Evolutionary conservation across 257 asterid species (phyloP), one percentile per base, ranked within the genome.

Genomic region (Leptodermis oblonga): DNA sequence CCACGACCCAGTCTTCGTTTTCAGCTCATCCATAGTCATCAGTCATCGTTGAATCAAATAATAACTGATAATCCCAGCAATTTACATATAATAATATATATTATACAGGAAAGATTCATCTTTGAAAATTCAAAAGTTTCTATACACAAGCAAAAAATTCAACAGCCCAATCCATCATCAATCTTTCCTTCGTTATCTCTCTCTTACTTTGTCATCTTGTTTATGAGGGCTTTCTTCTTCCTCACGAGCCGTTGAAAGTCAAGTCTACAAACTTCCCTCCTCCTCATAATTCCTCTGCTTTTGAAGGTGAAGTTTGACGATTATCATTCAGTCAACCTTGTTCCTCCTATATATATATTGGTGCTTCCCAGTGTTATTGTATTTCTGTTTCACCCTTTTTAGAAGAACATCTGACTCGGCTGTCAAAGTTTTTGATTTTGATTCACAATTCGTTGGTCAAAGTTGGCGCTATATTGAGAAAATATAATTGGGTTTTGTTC

Each of bases 181-280:
- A n/a, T n/a, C 63, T 36, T 49, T 67, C 34, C 60, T 13, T 17
- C 64, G 6, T 20, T 14, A 12, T 56, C 62, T 5, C 39, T 56
- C 62, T 30, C 37, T 26, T 25, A 7, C 15, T 51, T 26, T 7
- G 10, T 26, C 13, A 14, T 22, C 6, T 9, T 65, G 11, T 49
- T 31, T 51, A 51, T 49, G 54, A 31, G 51, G 26, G 43, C n/a
- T n/a, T n/a, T n/a, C n/a, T 39, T 71, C 68, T 60, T 65, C 78
- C 78, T 65, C 62, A 28, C 61, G 45, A 43, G 76, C 20, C 61
- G 82, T 72, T 79, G 82, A 79, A 85, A 80, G 86, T 83, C 86
- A 81, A 84, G 83, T 78, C 86, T 73, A 42, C 51, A 26, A n/a
- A n/a, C n/a, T n/a, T 64, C 46, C 48, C 73, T 62, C 39, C 68